Evolutionary conservation across 495 filamentous ascomycete species (phyloP).

Genomic region (Delitschia confertaspora): DNA sequence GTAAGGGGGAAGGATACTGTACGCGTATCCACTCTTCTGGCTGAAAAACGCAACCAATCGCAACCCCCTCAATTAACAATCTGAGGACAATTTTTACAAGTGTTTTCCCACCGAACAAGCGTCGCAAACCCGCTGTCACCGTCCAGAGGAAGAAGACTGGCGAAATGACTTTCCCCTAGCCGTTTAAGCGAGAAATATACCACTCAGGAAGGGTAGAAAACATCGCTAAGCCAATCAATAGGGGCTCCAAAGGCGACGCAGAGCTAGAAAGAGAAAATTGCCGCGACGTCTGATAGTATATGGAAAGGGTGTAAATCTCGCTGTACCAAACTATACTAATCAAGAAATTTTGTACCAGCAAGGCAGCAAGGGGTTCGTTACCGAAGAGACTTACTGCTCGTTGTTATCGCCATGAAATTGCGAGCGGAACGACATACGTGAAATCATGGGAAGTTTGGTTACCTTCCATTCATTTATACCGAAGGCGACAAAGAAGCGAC

Average conservation of each 20-base stretch:
- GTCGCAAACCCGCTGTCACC: background rate
- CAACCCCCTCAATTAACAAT: conserved; percentile 3
- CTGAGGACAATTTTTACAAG: background rate
- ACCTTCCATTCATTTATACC: conserved; percentile 13
- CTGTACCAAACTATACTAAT: conserved; percentile 50
- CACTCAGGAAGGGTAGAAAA: conserved; percentile 44
- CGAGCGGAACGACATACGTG: conserved; percentile 13
- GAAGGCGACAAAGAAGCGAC: background rate
- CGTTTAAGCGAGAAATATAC: conserved; percentile 45
- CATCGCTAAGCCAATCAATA: conserved; percentile 43
- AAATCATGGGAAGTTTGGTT: conserved; percentile 28
- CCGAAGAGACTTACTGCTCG: conserved; percentile 43
- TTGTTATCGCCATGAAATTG: background rate
- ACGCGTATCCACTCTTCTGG: background rate
- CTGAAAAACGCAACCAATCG: conserved; percentile 11
- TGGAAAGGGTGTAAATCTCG: conserved; percentile 39
- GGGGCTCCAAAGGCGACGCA: conserved; percentile 41
- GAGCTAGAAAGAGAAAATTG: conserved; percentile 27
- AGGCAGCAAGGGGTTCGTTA: conserved; percentile 41
- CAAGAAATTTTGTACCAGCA: conserved; percentile 49
- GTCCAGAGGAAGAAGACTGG: conserved; percentile 36
- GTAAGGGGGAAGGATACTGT: background rate
- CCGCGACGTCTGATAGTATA: conserved; percentile 37
- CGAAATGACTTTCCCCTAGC: conserved; percentile 50
- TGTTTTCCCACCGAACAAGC: background rate